Conservation (phyloP, 2,329 filamentous ascomycete genomes). For the Fusarium stilboides region DNA sequence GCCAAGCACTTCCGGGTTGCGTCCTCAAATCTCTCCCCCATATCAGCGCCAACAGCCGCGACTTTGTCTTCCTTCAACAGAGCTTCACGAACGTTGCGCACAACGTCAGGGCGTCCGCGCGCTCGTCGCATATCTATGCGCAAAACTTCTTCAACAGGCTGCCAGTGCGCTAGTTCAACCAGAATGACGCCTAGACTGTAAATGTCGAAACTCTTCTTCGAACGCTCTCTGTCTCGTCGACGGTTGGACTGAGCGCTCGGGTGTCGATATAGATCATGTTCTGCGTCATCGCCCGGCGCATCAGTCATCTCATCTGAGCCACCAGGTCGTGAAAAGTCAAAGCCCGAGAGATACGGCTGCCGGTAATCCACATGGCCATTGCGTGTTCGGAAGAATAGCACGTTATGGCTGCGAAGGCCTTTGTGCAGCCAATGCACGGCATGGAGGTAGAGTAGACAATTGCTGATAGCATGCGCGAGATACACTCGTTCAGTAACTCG, state of each 20-base stretch:
- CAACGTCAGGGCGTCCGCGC: conserved; percentile 56
- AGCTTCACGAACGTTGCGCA: conserved; percentile 54
- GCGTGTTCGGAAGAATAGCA: conserved; percentile 64
- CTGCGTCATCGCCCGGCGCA: conserved; percentile 60
- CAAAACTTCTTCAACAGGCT: conserved; percentile 61
- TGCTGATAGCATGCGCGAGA: conserved; percentile 66
- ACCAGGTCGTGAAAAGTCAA: conserved; percentile 69
- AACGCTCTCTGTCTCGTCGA: conserved; percentile 53
- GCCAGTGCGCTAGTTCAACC: conserved; percentile 69
- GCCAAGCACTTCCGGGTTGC: conserved; percentile 57
- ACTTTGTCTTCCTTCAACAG: conserved; percentile 53
- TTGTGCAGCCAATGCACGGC: conserved; percentile 72
- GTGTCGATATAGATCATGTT: conserved; percentile 67
- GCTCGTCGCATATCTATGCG: conserved; percentile 55
- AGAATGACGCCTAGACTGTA: conserved; percentile 68
- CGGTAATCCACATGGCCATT: conserved; percentile 55
- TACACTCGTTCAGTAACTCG: conserved; percentile 66
- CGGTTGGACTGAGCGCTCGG: conserved; percentile 59
- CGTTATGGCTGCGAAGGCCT: conserved; percentile 67
- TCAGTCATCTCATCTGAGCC: conserved; percentile 66
- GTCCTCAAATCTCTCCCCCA: conserved; percentile 59
- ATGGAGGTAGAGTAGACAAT: conserved; percentile 69
- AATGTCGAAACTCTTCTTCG: conserved; percentile 66
- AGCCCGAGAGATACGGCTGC: conserved; percentile 65
- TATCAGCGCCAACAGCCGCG: conserved; percentile 55